Conservation (phyloP, 805 yeast species). For the Scheffersomyces coipomensis region DNA sequence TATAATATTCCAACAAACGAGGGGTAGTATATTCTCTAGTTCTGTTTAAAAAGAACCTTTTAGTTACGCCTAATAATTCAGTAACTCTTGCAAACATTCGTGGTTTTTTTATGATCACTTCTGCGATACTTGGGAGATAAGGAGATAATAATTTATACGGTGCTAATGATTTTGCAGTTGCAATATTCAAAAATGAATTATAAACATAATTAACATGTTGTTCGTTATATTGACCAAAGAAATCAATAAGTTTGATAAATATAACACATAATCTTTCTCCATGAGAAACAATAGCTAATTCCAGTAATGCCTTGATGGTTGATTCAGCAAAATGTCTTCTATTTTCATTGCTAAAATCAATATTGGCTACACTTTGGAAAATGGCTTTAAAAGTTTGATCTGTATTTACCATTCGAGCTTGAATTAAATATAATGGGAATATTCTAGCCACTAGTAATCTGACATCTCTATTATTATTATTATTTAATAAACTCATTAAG, state of each 20-base stretch:
- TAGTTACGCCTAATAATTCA: conserved; percentile 61
- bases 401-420: conserved; percentile 11
- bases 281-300: conserved; percentile 56
- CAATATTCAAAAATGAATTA: conserved; percentile 58
- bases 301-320: conserved; percentile 59
- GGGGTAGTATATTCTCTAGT: conserved; percentile 79
- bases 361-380: conserved; percentile 39
- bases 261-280: conserved; percentile 71
- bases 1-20: conserved; percentile 63
- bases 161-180: conserved; percentile 55
- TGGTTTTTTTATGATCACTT: conserved; percentile 59
- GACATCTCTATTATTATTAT: conserved; percentile 50
- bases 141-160: conserved; percentile 83
- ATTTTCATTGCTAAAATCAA: conserved; percentile 30
- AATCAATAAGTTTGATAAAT: conserved; percentile 62
- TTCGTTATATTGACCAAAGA: conserved; percentile 61
- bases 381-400: conserved; percentile 42
- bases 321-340: conserved; percentile 54
- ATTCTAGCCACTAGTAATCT: conserved; percentile 52
- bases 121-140: conserved; percentile 69
- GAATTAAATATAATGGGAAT: conserved; percentile 52
- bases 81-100: conserved; percentile 59
- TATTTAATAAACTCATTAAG: conserved; percentile 36
- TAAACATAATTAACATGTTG: conserved; percentile 69
- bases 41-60: conserved; percentile 59